A percentile compares a stretch with the other conserved stretches of the same genome.
These are phyloP conservation scores for Xylaria polymorpha DNA, from an alignment of 2,329 filamentous ascomycete genomes.

Conservation along the genomic window DNA sequence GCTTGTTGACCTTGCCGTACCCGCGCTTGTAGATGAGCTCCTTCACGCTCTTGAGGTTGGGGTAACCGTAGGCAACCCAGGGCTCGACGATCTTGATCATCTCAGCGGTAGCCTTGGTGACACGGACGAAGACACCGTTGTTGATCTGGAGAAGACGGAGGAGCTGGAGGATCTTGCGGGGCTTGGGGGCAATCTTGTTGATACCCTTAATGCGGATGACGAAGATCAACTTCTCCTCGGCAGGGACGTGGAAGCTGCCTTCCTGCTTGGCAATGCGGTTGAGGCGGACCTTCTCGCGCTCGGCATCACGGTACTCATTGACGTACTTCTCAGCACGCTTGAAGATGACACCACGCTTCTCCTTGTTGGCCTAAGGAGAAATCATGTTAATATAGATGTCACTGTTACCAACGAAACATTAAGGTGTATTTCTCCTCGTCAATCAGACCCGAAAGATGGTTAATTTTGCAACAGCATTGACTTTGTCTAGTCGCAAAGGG, in stretches of 20 bases:
- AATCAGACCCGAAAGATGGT: conserved; percentile 99
- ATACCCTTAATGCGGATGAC: conserved; percentile 99
- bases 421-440: conserved; percentile 43
- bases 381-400: conserved; percentile 52
- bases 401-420: neutral
- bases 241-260: conserved; percentile 93
- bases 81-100: conserved; percentile 99
- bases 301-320: conserved; percentile 97
- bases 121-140: conserved; percentile 97
- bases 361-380: conserved; percentile 84
- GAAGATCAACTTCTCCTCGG: conserved; percentile 96
- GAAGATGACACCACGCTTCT: conserved; percentile 99
- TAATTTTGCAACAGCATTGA: conserved; percentile 98
- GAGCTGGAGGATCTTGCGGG: conserved; percentile 99
- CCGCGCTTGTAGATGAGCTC: conserved; percentile 99
- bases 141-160: conserved; percentile 99
- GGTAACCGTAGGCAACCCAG: conserved; percentile 99
- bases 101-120: conserved; percentile 97
- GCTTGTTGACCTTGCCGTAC: conserved; percentile 99
- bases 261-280: conserved; percentile 88
- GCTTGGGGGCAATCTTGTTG: conserved; percentile 99
- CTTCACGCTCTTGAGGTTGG: conserved; percentile 98
- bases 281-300: conserved; percentile 98
- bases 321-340: conserved; percentile 99
- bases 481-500: conserved; percentile 90